Evolutionary conservation across 2,329 filamentous ascomycete genomes (phyloP).

Genomic region (Harringtonia lauricola): DNA sequence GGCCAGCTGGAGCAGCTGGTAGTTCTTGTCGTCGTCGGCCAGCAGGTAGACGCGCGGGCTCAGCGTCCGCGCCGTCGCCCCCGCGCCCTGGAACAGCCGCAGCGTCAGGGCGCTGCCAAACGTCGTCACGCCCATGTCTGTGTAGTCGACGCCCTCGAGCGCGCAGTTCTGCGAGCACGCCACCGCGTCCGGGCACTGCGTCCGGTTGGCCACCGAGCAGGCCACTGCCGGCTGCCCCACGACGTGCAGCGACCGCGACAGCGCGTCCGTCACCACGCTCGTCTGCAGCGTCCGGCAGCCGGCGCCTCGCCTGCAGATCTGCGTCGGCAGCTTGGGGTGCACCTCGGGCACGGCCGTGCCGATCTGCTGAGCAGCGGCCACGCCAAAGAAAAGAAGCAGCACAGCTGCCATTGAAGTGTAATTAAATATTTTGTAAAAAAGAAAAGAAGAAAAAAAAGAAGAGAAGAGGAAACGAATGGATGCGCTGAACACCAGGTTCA

Average conservation of each 20-base stretch:
- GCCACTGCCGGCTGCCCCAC: conserved; percentile 8
- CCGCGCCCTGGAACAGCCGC: conserved; percentile 13
- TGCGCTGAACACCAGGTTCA: too few species aligned
- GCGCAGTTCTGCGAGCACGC: conserved; percentile 38
- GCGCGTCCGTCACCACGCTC: conserved; percentile 13
- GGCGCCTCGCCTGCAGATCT: conserved; percentile 13
- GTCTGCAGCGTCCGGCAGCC: conserved; percentile 14
- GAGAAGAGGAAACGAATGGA: too few species aligned
- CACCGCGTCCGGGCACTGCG: conserved; percentile 27
- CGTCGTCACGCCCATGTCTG: conserved; percentile 14
- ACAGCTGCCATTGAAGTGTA: background rate
- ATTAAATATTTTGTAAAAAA: background rate
- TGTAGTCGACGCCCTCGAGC: conserved; percentile 37
- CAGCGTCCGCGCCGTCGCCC: conserved; percentile 8
- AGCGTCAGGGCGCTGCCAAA: conserved; percentile 13
- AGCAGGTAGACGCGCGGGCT: conserved; percentile 44
- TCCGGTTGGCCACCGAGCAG: conserved; percentile 12
- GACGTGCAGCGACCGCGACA: conserved; percentile 13
- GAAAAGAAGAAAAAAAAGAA: background rate
- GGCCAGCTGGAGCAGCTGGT: conserved; percentile 44
- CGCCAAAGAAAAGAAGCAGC: background rate
- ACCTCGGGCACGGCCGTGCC: conserved; percentile 15
- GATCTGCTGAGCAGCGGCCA: conserved; percentile 12
- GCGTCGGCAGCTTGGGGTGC: conserved; percentile 15
- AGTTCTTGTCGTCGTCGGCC: conserved; percentile 36